phyloP scores from a whole-genome alignment of 176 grass and related monocot genomes.

The Oryza nivara region DNA sequence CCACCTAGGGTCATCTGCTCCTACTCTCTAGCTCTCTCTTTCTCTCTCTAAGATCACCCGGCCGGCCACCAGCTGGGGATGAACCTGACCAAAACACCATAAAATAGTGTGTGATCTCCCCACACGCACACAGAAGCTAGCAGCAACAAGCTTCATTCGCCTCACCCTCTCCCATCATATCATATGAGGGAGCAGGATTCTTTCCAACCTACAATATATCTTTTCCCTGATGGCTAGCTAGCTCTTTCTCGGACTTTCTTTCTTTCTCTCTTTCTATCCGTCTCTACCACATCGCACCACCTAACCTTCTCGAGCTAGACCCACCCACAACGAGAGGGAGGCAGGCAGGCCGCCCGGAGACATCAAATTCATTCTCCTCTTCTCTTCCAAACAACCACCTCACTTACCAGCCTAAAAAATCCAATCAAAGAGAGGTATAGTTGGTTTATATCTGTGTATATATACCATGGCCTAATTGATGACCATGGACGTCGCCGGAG shows the following conservation, averaged over 20 bases:
- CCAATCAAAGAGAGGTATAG: slow-evolving; percentile 22
- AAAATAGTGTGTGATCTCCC: slow-evolving; percentile 79
- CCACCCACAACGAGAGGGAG: slow-evolving; percentile 42
- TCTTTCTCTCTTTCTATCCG: slow-evolving; percentile 30
- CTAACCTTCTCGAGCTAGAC: slow-evolving; percentile 59
- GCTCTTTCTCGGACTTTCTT: slow-evolving; percentile 42
- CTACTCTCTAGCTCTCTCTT: slow-evolving; percentile 18
- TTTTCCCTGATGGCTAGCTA: slow-evolving; percentile 53
- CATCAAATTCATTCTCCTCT: slow-evolving; percentile 53
- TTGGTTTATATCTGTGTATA: slow-evolving; percentile 23
- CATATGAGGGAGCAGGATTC: slow-evolving; percentile 56
- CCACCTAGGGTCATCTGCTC: slow-evolving; percentile 60
- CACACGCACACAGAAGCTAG: slow-evolving; percentile 43
- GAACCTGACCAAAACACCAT: slow-evolving; percentile 61
- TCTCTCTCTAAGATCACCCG: slow-evolving; percentile 44
- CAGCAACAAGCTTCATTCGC: slow-evolving; percentile 12
- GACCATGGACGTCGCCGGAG: slow-evolving; percentile 61
- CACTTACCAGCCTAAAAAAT: slow-evolving; percentile 42
- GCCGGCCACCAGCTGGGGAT: not conserved
- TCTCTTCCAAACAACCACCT: slow-evolving; percentile 50
- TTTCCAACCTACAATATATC: slow-evolving; percentile 60
- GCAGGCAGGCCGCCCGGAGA: slow-evolving; percentile 10
- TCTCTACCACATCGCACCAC: slow-evolving; percentile 44
- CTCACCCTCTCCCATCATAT: slow-evolving; percentile 60
- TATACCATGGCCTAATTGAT: slow-evolving; percentile 61